phyloP scores from a whole-genome alignment of 2,329 filamentous ascomycete genomes.

The Pseudovirgaria hyperparasitica region DNA sequence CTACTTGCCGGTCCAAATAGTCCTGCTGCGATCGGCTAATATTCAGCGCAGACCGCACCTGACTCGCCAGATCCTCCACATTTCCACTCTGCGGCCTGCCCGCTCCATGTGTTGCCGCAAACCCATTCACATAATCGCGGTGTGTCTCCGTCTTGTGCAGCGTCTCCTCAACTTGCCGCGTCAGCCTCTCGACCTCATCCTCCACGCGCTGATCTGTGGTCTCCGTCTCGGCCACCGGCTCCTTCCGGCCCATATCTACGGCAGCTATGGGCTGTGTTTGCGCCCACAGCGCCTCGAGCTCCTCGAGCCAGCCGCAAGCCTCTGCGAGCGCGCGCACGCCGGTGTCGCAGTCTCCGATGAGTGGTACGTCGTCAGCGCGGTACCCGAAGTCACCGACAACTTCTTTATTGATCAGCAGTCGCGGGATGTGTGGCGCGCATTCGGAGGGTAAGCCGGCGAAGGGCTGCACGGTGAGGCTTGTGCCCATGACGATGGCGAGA shows the following conservation, averaged over 20 bases:
- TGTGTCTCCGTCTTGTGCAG: too few relatives aligned
- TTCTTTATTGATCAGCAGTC: conserved; percentile 81
- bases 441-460: conserved; percentile 70
- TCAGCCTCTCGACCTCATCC: conserved; percentile 45
- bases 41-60: too few relatives aligned
- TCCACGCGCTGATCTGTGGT: conserved; percentile 43
- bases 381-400: conserved; percentile 66
- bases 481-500: conserved; percentile 75
- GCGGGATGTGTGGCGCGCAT: conserved; percentile 49
- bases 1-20: too few relatives aligned
- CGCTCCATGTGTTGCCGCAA: too few relatives aligned
- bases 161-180: conserved; percentile 44
- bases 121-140: conserved; percentile 10
- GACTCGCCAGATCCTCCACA: too few relatives aligned
- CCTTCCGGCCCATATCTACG: conserved; percentile 31
- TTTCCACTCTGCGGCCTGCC: too few relatives aligned
- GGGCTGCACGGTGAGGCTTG: conserved; percentile 75
- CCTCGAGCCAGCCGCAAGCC: conserved; percentile 71
- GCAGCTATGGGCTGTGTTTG: conserved; percentile 48
- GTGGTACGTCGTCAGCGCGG: conserved; percentile 69
- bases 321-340: conserved; percentile 69
- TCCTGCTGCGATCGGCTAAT: too few relatives aligned
- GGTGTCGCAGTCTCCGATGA: conserved; percentile 71
- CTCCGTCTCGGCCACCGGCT: conserved; percentile 15
- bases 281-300: conserved; percentile 68